These are phyloP conservation scores for Cryptosporidium bovis DNA, from an alignment of 169 alveolate genomes.

Conservation along the genomic window DNA sequence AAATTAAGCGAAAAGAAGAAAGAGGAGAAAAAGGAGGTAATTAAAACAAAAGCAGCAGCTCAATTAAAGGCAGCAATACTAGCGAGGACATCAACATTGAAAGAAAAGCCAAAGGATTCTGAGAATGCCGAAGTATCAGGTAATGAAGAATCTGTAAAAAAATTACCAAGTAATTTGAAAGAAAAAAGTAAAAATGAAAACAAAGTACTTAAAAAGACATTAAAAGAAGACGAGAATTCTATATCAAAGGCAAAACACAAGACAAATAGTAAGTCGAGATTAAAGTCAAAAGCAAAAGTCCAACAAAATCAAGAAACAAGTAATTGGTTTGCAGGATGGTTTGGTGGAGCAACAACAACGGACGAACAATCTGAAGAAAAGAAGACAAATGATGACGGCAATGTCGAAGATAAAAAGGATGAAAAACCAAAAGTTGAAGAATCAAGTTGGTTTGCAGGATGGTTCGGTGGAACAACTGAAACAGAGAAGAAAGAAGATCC, in stretches of 20 bases:
- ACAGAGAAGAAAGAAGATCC: slow-evolving; percentile 33
- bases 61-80: slow-evolving; percentile 50
- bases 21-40: slow-evolving; percentile 9
- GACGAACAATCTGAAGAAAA: neutral
- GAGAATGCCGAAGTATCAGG: neutral
- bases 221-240: slow-evolving; percentile 21
- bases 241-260: slow-evolving; percentile 34
- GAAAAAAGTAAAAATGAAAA: neutral
- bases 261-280: slow-evolving; percentile 5
- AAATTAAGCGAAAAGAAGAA: neutral
- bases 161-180: neutral
- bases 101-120: neutral
- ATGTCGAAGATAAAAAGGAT: slow-evolving; percentile 5
- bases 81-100: slow-evolving; percentile 37
- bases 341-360: slow-evolving; percentile 15
- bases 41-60: slow-evolving; percentile 47
- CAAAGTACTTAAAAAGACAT: slow-evolving; percentile 16
- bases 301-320: slow-evolving; percentile 8
- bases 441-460: slow-evolving; percentile 46
- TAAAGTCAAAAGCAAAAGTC: neutral
- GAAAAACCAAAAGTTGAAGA: slow-evolving; percentile 8
- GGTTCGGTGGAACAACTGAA: slow-evolving; percentile 30
- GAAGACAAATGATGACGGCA: neutral
- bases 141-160: slow-evolving; percentile 3
- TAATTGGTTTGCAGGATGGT: slow-evolving; percentile 64